Conservation (phyloP, 2,329 filamentous ascomycete species). For the Ceratocystis cacaofunesta region DNA sequence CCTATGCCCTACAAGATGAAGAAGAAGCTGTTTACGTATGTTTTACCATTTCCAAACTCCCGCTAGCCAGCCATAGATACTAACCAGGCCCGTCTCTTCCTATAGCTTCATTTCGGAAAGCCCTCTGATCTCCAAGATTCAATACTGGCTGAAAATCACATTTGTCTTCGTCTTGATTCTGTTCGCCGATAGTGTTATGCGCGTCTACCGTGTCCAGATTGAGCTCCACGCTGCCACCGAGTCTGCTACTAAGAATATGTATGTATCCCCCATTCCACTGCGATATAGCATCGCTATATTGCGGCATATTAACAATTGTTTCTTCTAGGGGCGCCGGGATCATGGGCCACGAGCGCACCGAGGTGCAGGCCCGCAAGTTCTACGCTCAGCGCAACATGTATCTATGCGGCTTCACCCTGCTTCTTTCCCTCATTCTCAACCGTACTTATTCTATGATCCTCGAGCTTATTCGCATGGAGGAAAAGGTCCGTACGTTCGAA, state of each 20-base stretch:
- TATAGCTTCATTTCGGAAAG: constrained; percentile 86
- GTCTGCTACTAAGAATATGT: constrained; percentile 33
- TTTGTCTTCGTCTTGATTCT: constrained; percentile 98
- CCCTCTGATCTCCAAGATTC: constrained; percentile 69
- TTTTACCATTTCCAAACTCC: constrained; percentile 16
- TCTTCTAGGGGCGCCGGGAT: constrained; percentile 39
- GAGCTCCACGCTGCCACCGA: constrained; percentile 66
- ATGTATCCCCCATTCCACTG: constrained; percentile 16
- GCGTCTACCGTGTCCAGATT: constrained; percentile 90
- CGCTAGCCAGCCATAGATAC: neutral
- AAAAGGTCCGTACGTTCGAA: constrained; percentile 75
- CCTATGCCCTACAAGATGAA: constrained; percentile 79
- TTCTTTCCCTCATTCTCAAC: constrained; percentile 97
- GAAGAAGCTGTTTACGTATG: constrained; percentile 66
- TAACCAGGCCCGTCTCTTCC: neutral
- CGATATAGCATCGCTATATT: constrained; percentile 5
- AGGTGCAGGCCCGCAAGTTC: constrained; percentile 98
- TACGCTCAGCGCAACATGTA: constrained; percentile 99
- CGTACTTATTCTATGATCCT: constrained; percentile 97
- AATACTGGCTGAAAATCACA: constrained; percentile 97
- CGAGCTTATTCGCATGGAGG: constrained; percentile 79
- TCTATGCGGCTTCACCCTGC: constrained; percentile 96
- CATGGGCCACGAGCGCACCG: constrained; percentile 86
- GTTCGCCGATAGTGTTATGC: constrained; percentile 89
- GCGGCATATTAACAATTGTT: neutral